phyloP scores from a whole-genome alignment of 2,329 filamentous ascomycete species.

The Tricladium varicosporioides region DNA sequence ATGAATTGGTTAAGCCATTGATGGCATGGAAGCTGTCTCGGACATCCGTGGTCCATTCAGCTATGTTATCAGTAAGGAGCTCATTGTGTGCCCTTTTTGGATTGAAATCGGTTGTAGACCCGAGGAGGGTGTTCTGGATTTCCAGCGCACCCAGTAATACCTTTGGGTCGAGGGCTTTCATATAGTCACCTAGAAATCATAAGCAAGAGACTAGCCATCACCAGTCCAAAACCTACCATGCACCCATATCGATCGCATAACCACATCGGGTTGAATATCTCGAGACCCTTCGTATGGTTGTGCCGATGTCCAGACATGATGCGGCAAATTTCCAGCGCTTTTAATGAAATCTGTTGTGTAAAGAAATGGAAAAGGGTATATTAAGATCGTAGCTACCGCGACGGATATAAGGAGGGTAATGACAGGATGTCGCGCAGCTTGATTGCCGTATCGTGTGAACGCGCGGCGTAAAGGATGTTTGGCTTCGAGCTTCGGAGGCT shows the following conservation, averaged over 20 bases:
- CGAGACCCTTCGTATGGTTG: conserved; percentile 56
- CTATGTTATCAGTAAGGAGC: conserved; percentile 13
- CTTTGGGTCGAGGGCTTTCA: conserved; percentile 67
- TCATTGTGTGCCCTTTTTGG: conserved; percentile 39
- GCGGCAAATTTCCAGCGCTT: conserved; percentile 68
- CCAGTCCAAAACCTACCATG: conserved; percentile 49
- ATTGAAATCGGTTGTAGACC: conserved; percentile 54
- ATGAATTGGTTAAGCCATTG: conserved; percentile 59
- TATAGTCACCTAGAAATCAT: conserved; percentile 54
- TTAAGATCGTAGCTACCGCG: conserved; percentile 64
- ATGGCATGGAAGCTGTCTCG: conserved; percentile 57
- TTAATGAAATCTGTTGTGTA: conserved; percentile 70
- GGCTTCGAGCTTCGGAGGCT: conserved; percentile 64
- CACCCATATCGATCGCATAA: conserved; percentile 80
- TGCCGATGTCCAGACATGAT: conserved; percentile 79
- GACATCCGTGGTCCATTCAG: conserved; percentile 33
- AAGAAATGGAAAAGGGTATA: conserved; percentile 74
- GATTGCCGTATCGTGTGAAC: conserved; percentile 68
- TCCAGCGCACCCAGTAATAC: conserved; percentile 65
- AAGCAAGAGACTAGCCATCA: conserved; percentile 5
- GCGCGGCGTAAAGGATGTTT: conserved; percentile 63
- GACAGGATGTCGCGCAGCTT: conserved; percentile 71
- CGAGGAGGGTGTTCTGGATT: conserved; percentile 69
- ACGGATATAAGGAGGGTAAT: conserved; percentile 73
- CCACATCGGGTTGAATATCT: conserved; percentile 61